phyloP scores from a whole-genome alignment of 176 grass and related monocot genomes.

The Carex cristatella region DNA sequence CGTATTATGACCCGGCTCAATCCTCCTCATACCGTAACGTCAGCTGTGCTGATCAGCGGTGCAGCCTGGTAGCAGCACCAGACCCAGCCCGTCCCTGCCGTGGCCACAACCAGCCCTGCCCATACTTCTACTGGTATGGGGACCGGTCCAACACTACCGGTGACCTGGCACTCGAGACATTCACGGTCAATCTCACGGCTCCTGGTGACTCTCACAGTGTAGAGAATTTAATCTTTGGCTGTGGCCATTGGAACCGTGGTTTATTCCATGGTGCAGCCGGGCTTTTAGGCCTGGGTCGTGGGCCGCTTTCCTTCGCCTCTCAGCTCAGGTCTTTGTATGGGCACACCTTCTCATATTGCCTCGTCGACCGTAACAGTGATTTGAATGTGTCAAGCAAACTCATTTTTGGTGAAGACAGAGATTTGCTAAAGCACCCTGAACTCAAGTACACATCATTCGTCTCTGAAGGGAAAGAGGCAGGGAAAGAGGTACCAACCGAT shows the following conservation, averaged over 20 bases:
- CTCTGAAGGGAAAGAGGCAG: not conserved
- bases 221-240: slow-evolving; percentile 69
- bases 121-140: slow-evolving; percentile 97
- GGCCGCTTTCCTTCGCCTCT: slow-evolving; percentile 81
- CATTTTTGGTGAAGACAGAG: slow-evolving; percentile 64
- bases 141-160: slow-evolving; percentile 93
- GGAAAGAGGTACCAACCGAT: slow-evolving; percentile 17
- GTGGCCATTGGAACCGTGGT: slow-evolving; percentile 87
- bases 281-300: slow-evolving; percentile 75
- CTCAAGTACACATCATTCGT: slow-evolving; percentile 86
- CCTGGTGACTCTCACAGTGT: slow-evolving; percentile 41
- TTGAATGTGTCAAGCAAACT: slow-evolving; percentile 61
- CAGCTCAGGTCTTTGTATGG: slow-evolving; percentile 77
- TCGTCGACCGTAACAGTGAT: slow-evolving; percentile 81
- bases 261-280: slow-evolving; percentile 90
- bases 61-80: slow-evolving; percentile 49
- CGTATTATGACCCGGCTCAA: slow-evolving; percentile 53
- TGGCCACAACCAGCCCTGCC: slow-evolving; percentile 39
- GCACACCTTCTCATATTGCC: slow-evolving; percentile 91
- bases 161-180: slow-evolving; percentile 74
- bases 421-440: slow-evolving; percentile 29
- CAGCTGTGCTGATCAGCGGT: slow-evolving; percentile 56
- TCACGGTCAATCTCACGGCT: slow-evolving; percentile 80
- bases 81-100: slow-evolving; percentile 17
- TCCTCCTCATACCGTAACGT: slow-evolving; percentile 75